Base-by-base conservation (phyloP, 495 filamentous ascomycete species). In the Physcia stellaris region DNA sequence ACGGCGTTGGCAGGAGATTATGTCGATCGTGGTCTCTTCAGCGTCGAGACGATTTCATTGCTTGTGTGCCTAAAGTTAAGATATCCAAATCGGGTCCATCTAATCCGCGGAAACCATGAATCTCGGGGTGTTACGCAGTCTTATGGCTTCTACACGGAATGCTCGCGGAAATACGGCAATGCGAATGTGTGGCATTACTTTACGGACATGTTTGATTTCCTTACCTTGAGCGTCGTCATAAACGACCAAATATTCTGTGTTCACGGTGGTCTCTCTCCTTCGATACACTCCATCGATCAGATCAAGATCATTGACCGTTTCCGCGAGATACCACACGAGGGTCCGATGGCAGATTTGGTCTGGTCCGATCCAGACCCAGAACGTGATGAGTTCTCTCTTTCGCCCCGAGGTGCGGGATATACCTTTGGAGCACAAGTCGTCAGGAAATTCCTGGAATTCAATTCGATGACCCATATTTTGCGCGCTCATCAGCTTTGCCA, bases 261-360 rank as follows among this genome's bases (percentile, higher is more conserved):
- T 4, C 90, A 98, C 57, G 90, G 90, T 47, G 86, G 90, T 7
- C 74, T 96, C 21, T 93, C 84, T 4, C 90, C 90, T 0, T 92
- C 83, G 4, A 96, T 98, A 47, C 90, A 98, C 57, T 93, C 84
- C 13, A 94, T 98, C 53, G 90, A 98, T 54, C 90, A 98, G 59
- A 96, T 98, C 63, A 98, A 98, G 58, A 87, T 96, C 53, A 95
- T 98, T 54, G 90, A 98, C 63, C 84, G 90, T 5, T 98, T 94
- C 63, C 75, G 90, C 29, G 90, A 98, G 54, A 98, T 98, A 34
- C 90, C 90, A 1, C 90, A 98, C 58, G 90, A 98, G 58, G 90
- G 90, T 0, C 90, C 90, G 4, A 98, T 98, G 90, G 90, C 90
- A n/a, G 90, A 98, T 54, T 62, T 98, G 4, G 90, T 98, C 13